These are phyloP conservation scores for Passalora sequoiae DNA, from an alignment of 2,329 filamentous ascomycete species.

Conservation along the genomic window DNA sequence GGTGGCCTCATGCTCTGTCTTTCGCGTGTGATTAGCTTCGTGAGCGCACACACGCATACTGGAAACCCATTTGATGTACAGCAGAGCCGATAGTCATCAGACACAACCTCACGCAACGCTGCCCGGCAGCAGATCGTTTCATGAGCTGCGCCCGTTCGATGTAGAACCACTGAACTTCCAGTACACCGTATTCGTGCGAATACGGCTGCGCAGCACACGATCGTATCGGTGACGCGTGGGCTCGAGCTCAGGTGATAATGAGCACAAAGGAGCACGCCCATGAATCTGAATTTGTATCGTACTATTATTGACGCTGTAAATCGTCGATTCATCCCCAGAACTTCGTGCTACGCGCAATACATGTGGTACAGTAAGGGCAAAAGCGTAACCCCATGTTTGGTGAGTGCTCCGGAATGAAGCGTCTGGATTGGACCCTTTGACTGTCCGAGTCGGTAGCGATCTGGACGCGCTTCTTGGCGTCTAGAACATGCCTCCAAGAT, in stretches of 20 bases:
- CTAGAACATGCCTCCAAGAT: neutral
- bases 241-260: too few species aligned
- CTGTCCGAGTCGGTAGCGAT: neutral
- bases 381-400: neutral
- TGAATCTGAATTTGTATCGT: neutral
- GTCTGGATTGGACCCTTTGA: neutral
- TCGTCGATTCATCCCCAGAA: neutral
- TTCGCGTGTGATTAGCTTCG: neutral
- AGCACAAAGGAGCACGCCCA: neutral
- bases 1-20: neutral
- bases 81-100: neutral
- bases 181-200: too few species aligned
- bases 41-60: too few species aligned
- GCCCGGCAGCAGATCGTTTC: too few species aligned
- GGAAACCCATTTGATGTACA: too few species aligned
- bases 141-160: too few species aligned
- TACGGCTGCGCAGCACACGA: too few species aligned
- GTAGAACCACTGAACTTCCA: too few species aligned
- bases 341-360: too few species aligned
- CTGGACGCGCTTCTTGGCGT: neutral
- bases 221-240: too few species aligned
- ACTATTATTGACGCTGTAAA: neutral
- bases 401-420: neutral
- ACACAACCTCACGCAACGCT: too few species aligned
- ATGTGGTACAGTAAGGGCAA: neutral